phyloP scores from a whole-genome alignment of 2,329 filamentous ascomycete genomes.

The Epicoccum sorghinum region DNA sequence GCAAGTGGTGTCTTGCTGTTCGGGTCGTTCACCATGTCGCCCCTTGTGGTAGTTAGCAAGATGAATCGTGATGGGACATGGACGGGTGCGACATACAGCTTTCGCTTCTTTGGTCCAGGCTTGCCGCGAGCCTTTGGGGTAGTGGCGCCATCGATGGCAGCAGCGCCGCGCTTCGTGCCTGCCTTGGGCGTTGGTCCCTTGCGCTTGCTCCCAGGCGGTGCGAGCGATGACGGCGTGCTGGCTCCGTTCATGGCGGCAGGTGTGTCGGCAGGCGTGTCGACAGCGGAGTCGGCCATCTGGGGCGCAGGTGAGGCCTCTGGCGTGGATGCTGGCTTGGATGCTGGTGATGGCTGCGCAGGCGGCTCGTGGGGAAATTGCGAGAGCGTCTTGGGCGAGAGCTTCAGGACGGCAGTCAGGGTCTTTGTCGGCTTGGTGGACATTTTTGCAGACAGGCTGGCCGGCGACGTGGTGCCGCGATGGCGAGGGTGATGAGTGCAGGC shows the following conservation, averaged over 20 bases:
- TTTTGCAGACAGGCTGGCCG: constrained; percentile 30
- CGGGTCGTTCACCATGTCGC: constrained; percentile 57
- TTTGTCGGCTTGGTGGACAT: constrained; percentile 44
- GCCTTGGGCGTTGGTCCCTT: constrained; percentile 76
- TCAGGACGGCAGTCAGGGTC: constrained; percentile 42
- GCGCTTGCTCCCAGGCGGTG: constrained; percentile 68
- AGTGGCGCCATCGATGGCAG: constrained; percentile 58
- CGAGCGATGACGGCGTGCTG: constrained; percentile 48
- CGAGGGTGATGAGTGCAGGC: constrained; percentile 21
- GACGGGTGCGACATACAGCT: constrained; percentile 69
- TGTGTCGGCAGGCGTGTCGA: constrained; percentile 51
- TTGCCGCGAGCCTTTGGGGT: constrained; percentile 77
- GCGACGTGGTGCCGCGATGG: constrained; percentile 29
- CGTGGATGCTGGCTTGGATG: constrained; percentile 48
- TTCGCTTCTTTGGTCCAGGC: constrained; percentile 92
- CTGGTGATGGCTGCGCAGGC: constrained; percentile 28
- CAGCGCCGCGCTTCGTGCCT: constrained; percentile 63
- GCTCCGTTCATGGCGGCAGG: constrained; percentile 40
- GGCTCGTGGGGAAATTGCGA: constrained; percentile 37
- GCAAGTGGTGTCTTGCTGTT: constrained; percentile 50
- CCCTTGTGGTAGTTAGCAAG: constrained; percentile 45
- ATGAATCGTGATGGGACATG: not conserved
- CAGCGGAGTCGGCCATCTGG: constrained; percentile 43
- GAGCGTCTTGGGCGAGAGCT: constrained; percentile 40
- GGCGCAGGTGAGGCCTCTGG: constrained; percentile 42